Conservation (phyloP, 768 basidiomycete genomes). For the Cystobasidium onofrii region DNA sequence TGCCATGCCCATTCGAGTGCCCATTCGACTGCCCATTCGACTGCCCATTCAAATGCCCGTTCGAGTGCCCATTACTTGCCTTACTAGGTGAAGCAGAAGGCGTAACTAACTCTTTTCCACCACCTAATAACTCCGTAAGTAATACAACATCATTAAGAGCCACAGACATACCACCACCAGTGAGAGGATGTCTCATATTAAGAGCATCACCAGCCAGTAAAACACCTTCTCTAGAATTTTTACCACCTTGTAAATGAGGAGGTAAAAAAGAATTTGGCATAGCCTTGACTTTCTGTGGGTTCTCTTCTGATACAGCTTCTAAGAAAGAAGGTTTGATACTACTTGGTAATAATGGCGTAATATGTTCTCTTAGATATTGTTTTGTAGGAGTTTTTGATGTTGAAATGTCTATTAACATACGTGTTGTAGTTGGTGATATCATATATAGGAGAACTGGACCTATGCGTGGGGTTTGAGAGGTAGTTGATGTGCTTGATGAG, state of each 20-base stretch:
- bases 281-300: slow-evolving; percentile 52
- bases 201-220: slow-evolving; percentile 88
- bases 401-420: slow-evolving; percentile 87
- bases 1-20: neutral
- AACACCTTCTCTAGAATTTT: slow-evolving; percentile 56
- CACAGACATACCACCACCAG: slow-evolving; percentile 95
- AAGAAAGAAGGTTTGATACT: slow-evolving; percentile 60
- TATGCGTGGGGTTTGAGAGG: slow-evolving; percentile 61
- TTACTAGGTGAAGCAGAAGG: neutral
- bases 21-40: no score
- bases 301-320: slow-evolving; percentile 58
- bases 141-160: slow-evolving; percentile 77
- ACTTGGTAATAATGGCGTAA: slow-evolving; percentile 73
- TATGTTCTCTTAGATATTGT: slow-evolving; percentile 61
- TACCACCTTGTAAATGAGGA: slow-evolving; percentile 46
- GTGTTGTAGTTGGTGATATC: slow-evolving; percentile 74
- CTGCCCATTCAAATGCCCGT: neutral
- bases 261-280: slow-evolving; percentile 97
- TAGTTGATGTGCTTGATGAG: slow-evolving; percentile 21
- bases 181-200: slow-evolving; percentile 99
- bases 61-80: neutral
- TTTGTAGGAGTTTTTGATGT: slow-evolving; percentile 63
- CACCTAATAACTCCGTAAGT: slow-evolving; percentile 56
- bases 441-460: slow-evolving; percentile 92
- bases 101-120: slow-evolving; percentile 28